A percentile compares a stretch with the other conserved stretches of the same genome.
These are phyloP conservation scores for Phylloporus scabripes DNA, from an alignment of 768 basidiomycete species.

Conservation along the genomic window DNA sequence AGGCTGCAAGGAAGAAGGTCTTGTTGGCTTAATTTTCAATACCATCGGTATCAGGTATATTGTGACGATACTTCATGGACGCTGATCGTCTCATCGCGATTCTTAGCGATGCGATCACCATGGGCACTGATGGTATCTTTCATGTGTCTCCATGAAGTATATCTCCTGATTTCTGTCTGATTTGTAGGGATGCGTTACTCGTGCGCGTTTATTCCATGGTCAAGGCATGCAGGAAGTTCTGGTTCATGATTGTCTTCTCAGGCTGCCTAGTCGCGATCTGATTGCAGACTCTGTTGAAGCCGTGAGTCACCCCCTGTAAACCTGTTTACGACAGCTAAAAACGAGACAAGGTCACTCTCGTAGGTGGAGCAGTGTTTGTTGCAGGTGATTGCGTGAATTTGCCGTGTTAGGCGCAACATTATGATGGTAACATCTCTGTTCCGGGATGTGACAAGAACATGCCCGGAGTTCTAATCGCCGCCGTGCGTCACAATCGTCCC, in stretches of 20 bases:
- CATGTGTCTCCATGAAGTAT: background rate
- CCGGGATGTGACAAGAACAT: slow-evolving; percentile 93
- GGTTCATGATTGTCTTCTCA: slow-evolving; percentile 23
- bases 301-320: slow-evolving; percentile 35
- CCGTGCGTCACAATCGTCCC: slow-evolving; percentile 80
- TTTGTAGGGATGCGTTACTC: slow-evolving; percentile 78
- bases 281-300: slow-evolving; percentile 90
- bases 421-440: slow-evolving; percentile 81
- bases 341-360: slow-evolving; percentile 48
- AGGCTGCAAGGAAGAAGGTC: slow-evolving; percentile 74
- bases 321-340: slow-evolving; percentile 5
- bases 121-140: slow-evolving; percentile 77
- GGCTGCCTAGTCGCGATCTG: slow-evolving; percentile 80
- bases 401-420: slow-evolving; percentile 65
- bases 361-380: slow-evolving; percentile 19
- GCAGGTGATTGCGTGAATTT: slow-evolving; percentile 1
- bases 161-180: background rate
- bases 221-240: background rate
- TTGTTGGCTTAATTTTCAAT: slow-evolving; percentile 80
- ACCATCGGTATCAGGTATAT: slow-evolving; percentile 77
- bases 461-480: slow-evolving; percentile 86
- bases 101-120: slow-evolving; percentile 76
- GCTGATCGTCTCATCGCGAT: background rate
- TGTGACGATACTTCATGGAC: background rate
- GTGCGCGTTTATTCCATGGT: slow-evolving; percentile 38